phyloP scores from a whole-genome alignment of 2,329 filamentous ascomycete species.

The Ampelomyces quisqualis region DNA sequence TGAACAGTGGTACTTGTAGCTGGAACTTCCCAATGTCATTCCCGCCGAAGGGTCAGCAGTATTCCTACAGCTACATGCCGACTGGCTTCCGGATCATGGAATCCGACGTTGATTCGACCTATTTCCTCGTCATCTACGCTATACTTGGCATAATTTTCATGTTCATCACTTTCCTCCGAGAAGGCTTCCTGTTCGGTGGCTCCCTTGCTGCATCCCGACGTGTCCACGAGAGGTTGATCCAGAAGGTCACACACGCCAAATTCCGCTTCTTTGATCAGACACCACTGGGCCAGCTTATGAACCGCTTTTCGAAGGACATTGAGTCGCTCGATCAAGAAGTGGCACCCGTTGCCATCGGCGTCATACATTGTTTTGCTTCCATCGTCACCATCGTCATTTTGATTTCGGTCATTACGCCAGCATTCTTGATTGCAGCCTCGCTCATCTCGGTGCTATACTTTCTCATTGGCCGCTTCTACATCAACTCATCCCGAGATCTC shows the following conservation, averaged over 20 bases:
- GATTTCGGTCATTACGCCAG: conserved; percentile 85
- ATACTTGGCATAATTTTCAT: conserved; percentile 76
- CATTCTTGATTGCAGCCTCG: conserved; percentile 80
- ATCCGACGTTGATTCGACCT: conserved; percentile 71
- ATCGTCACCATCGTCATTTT: conserved; percentile 83
- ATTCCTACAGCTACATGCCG: conserved; percentile 43
- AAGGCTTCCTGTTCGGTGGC: conserved; percentile 88
- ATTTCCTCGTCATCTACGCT: conserved; percentile 83
- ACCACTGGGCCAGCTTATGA: conserved; percentile 93
- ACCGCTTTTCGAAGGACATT: conserved; percentile 96
- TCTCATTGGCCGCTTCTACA: conserved; percentile 81
- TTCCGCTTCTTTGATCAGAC: conserved; percentile 99
- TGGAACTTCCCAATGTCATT: conserved; percentile 46
- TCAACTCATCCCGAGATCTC: conserved; percentile 88
- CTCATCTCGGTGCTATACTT: conserved; percentile 85
- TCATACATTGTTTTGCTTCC: conserved; percentile 65
- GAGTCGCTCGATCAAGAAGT: conserved; percentile 96
- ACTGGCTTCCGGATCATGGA: conserved; percentile 41
- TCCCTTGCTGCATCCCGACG: conserved; percentile 84
- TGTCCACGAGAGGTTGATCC: conserved; percentile 77
- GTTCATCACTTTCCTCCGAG: conserved; percentile 75
- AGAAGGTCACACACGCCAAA: conserved; percentile 78
- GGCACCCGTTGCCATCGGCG: conserved; percentile 81
- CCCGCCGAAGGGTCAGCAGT: conserved; percentile 27
- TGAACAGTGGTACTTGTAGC: conserved; percentile 54